Evolutionary conservation across 164 flowering plant species (phyloP).

Genomic region (Chimonanthus praecox): DNA sequence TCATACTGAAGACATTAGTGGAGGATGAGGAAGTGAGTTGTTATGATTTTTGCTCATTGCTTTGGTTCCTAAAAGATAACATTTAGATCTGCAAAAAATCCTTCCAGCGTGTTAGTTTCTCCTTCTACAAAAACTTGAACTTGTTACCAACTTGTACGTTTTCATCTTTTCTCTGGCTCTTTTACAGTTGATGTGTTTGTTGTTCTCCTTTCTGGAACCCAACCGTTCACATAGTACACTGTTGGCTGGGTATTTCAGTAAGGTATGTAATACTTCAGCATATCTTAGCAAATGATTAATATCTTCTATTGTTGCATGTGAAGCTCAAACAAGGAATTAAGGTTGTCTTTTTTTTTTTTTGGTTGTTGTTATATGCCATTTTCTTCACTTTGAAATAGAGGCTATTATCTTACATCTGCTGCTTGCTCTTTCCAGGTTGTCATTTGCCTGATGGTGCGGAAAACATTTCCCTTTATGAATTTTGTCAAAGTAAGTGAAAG

Average conservation of each 20-base stretch:
- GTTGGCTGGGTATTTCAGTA: slow-evolving; percentile 91
- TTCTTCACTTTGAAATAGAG: neutral
- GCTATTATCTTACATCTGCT: neutral
- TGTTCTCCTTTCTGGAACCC: slow-evolving; percentile 87
- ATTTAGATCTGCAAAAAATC: neutral
- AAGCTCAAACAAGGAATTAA: neutral
- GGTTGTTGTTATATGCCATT: neutral
- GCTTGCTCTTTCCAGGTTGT: slow-evolving; percentile 60
- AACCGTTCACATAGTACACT: slow-evolving; percentile 58
- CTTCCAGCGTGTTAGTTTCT: neutral
- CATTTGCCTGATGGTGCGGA: slow-evolving; percentile 71
- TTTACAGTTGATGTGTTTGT: slow-evolving; percentile 72
- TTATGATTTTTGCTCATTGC: neutral
- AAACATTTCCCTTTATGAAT: slow-evolving; percentile 71
- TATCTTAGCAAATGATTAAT: neutral
- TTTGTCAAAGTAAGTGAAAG: slow-evolving; percentile 65
- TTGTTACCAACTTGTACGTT: neutral
- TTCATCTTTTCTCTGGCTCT: slow-evolving; percentile 5
- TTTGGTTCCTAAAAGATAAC: neutral
- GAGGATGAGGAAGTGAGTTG: slow-evolving; percentile 81
- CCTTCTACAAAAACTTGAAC: neutral
- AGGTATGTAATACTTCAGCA: slow-evolving; percentile 35
- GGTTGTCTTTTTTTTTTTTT: neutral
- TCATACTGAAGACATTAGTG: slow-evolving; percentile 76
- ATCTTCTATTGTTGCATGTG: slow-evolving; percentile 3